Evolutionary conservation across 371 early-diverging fungal species (phyloP), one percentile per base, ranked within the genome.

Genomic region (Capniomyces stellatus): DNA sequence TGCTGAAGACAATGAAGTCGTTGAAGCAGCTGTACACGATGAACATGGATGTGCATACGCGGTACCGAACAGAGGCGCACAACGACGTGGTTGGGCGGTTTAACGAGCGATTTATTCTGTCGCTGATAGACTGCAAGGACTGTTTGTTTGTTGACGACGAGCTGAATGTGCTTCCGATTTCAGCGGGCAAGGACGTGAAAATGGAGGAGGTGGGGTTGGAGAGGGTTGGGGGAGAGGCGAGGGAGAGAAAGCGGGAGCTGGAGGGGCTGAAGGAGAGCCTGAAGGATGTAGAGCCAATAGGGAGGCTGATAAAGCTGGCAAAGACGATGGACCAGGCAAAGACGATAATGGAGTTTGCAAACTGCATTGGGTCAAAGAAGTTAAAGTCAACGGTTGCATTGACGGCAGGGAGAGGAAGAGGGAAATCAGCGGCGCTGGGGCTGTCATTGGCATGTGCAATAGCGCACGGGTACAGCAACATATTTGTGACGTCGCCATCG

Each of bases 381-480:
- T 74, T 94, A 40, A 82, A 88, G 42, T 80, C 83, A 39, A 94
- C 94, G 0, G 90, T 94, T 27, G 75, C 91, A 0, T 74, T 99
- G 63, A 98, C 97, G 2, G 98, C 99, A 24, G 79, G 86, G 29
- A 89, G 99, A 77, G 99, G 99, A 64, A 84, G 99, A 59, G 99
- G 99, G 67, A 99, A 99, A 73, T 98, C 98, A 13, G 98, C 99
- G 0, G 84, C 98, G 0, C 75, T 99, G 41, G 99, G 99, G 39
- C 76, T 98, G 39, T 78, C 95, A 25, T 85, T 98, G 65, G 92
- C 98, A 0, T 82, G 91, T 1, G 99, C 98, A 18, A 79, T 99
- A 23, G 87, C 93, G 0, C 89, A 92, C 64, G 96, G 96, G n/a
- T 97, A 97, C 71, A 88, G 89, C 59, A 95, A 94, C 67, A 92